A percentile compares a stretch with the other conserved stretches of the same genome.
phyloP scores from a whole-genome alignment of 2,329 filamentous ascomycete genomes.

The Fusarium piperis region DNA sequence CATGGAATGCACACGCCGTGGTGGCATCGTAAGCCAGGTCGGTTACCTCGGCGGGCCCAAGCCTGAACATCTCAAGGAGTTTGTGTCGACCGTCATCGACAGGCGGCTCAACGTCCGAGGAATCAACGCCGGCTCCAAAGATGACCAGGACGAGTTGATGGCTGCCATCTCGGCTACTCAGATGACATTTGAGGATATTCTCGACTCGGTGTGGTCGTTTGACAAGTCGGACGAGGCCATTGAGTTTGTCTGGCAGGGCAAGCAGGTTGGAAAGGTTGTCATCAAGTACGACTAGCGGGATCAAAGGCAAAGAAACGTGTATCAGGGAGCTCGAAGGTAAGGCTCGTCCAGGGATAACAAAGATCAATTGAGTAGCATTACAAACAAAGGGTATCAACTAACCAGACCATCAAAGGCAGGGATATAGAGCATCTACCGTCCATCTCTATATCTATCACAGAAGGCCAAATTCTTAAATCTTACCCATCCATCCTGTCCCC shows the following conservation, averaged over 20 bases:
- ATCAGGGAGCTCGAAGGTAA: neutral
- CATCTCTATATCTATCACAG: neutral
- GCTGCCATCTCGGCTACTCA: constrained; percentile 47
- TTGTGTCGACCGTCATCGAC: constrained; percentile 51
- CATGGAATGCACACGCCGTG: constrained; percentile 51
- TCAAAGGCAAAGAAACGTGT: neutral
- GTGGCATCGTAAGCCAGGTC: constrained; percentile 54
- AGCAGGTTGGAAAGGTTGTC: constrained; percentile 55
- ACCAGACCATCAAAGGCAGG: neutral
- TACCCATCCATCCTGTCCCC: constrained; percentile 51
- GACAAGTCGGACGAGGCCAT: constrained; percentile 53
- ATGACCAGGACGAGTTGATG: constrained; percentile 52
- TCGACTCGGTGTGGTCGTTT: constrained; percentile 51
- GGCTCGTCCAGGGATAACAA: neutral
- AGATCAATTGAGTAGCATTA: neutral
- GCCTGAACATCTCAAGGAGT: constrained; percentile 43
- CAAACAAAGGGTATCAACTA: neutral
- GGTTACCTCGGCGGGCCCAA: constrained; percentile 51
- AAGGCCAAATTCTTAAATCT: constrained; percentile 42
- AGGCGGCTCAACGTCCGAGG: constrained; percentile 49
- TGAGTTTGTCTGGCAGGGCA: constrained; percentile 53
- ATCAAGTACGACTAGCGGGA: constrained; percentile 17
- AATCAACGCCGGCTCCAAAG: constrained; percentile 52
- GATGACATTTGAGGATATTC: constrained; percentile 50
- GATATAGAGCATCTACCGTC: neutral